Base-by-base conservation (phyloP, 331 rosid genomes). In the Erythrophleum ivorense region DNA sequence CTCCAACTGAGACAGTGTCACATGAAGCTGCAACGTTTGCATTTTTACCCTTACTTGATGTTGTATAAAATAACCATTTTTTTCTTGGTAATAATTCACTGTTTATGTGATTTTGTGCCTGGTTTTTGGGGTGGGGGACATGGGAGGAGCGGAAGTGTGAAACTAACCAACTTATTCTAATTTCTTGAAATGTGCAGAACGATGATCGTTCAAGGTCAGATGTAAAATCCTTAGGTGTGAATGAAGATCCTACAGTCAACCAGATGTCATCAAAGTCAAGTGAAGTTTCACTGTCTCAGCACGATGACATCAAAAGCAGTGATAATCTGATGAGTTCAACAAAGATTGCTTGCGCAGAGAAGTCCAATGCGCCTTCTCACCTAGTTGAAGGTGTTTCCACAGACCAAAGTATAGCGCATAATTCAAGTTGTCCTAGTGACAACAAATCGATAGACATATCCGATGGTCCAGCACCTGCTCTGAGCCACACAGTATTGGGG, bases 371-470 rank as follows among this genome's bases (percentile, higher is more conserved):
- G 78, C 66, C 85, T 48, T 76, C 78, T 60, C 79, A 73, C 79
- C 66, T 62, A 31, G 78, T 63, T 73, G 59, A 79, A 82, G 82
- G 70, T 76, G 76, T 64, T 79, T 84, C 93, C 53, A 19, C 76
- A 59, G 81, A 79, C 78, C 84, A 48, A 60, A 83, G 83, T 80
- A 29, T 76, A 55, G 57, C 9, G 71, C 80, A 76, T 34, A 40
- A 73, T 81, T 82, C 85, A 70, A 10, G 58, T 74, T 75, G 66
- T 85, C 84, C 67, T 68, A 82, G 73, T 74, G 86, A 85, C 7
- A 85, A 80, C 82, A 89, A 85, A 82, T 89, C 90, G 63, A 73
- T 81, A 70, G 87, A 91, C 81, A 85, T 83, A n/a, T 71, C 91
- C 58, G 83, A 82, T 81, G 87, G 88, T 71, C 87, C 88, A 71